A percentile compares a stretch with the other conserved stretches of the same genome.
These are phyloP conservation scores for Penicillium sp. DNA, from an alignment of 2,329 filamentous ascomycete genomes.

Conservation along the genomic window DNA sequence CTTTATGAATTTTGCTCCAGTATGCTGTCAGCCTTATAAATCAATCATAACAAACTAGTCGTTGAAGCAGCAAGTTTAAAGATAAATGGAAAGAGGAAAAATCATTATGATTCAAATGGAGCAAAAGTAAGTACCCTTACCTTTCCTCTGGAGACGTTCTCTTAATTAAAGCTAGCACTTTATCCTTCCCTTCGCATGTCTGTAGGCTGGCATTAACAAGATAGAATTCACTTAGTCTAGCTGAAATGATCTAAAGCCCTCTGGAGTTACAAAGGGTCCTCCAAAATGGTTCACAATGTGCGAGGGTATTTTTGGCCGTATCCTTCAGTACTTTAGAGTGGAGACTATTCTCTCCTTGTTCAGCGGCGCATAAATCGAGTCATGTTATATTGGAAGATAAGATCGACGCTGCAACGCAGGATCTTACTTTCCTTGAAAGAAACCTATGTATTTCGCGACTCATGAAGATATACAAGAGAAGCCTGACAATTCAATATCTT, in stretches of 20 bases:
- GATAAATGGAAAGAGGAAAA: no score
- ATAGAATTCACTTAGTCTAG: not conserved
- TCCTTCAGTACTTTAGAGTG: not conserved
- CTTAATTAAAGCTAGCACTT: not conserved
- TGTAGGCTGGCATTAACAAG: not conserved
- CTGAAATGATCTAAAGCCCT: slow-evolving; percentile 2
- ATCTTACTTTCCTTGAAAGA: not conserved
- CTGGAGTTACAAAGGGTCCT: slow-evolving; percentile 1
- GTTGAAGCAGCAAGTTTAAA: no score
- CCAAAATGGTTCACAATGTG: not conserved
- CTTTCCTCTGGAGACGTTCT: slow-evolving; percentile 3
- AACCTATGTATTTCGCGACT: not conserved
- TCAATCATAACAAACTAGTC: no score
- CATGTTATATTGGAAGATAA: not conserved
- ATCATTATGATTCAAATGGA: slow-evolving; percentile 8
- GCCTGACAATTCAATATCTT: not conserved
- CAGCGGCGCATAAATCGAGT: not conserved
- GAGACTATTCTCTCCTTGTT: not conserved
- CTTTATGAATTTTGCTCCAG: no score
- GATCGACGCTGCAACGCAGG: not conserved
- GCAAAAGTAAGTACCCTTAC: slow-evolving; percentile 6
- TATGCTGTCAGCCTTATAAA: no score
- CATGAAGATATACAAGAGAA: slow-evolving; percentile 4
- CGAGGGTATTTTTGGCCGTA: not conserved
- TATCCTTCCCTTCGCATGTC: slow-evolving; percentile 1